Base-by-base conservation (phyloP, 1,284 basidiomycete genomes). In the Sanghuangporus sanghuang region DNA sequence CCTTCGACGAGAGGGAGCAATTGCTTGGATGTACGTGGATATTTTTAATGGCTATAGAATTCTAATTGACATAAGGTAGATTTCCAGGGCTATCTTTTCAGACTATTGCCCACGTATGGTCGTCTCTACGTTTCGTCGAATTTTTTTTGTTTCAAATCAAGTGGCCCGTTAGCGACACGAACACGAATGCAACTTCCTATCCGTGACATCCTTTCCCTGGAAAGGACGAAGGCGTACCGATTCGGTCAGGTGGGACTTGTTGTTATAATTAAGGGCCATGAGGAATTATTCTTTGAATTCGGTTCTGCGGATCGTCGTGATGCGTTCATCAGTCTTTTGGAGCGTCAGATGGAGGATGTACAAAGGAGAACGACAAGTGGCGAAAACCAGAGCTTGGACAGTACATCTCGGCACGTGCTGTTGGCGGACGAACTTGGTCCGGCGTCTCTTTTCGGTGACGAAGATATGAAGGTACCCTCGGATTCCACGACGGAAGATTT, bases 271-370 rank as follows among this genome's bases (percentile, higher is more conserved):
- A 92, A 92, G 70, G 96, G 96, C 0, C 92, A 98, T 72, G 96
- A 98, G 77, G 96, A 99, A 72, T 80, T 99, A 2, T 99, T 98
- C 78, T 90, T 98, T 69, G 96, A 98, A 75, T 96, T 99, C 72
- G 79, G 83, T 49, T 88, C 88, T 9, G 82, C 87, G 63, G 86
- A 92, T 59, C 87, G 92, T 59, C 85, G 95, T 39, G 82, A 88
- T 65, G 85, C 88, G 3, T 94, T 96, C 71, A 82, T 90, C 16
- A 74, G 74, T 3, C 78, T 95, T 16, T 78, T 99, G 53, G 87
- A 95, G 67, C 80, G 83, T 39, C 92, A 95, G 72, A 85, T 95
- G 72, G 94, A 96, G 62, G 84, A 85, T 50, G 77, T 86, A n/a
- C 81, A 82, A 62, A 78, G 77, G 62, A 78, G 86, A 11, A 68